A percentile compares a stretch with the other conserved stretches of the same genome.
phyloP scores from a whole-genome alignment of 371 early-diverging fungal genomes.

The Mucor velutinosus region DNA sequence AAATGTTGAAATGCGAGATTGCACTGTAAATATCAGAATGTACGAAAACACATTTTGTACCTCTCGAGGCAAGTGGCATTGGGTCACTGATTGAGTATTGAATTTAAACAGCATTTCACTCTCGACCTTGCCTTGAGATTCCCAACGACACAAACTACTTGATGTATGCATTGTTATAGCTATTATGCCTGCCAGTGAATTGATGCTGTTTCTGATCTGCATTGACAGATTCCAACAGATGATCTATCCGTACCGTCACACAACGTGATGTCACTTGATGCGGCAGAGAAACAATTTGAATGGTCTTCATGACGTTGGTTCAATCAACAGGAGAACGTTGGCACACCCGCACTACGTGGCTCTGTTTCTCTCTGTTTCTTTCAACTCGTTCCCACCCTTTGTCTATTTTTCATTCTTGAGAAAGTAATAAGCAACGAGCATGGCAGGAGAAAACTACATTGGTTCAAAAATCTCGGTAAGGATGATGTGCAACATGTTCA shows the following conservation, averaged over 20 bases:
- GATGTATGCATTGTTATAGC: too few species aligned
- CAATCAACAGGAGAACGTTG: background rate
- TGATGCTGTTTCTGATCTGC: background rate
- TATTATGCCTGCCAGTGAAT: too few species aligned
- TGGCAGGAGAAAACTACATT: conserved; percentile 70
- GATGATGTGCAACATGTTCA: background rate
- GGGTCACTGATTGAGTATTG: too few species aligned
- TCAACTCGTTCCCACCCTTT: background rate
- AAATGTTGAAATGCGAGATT: too few species aligned
- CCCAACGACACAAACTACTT: too few species aligned
- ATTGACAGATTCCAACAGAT: background rate
- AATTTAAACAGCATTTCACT: too few species aligned
- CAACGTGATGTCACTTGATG: conserved; percentile 2
- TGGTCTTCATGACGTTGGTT: background rate
- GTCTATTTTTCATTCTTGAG: background rate
- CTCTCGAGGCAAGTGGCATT: too few species aligned
- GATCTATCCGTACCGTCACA: background rate
- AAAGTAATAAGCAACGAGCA: conserved; percentile 12
- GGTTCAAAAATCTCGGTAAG: conserved; percentile 74
- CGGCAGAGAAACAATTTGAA: background rate
- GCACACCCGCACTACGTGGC: background rate
- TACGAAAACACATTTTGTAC: too few species aligned
- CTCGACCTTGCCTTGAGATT: too few species aligned
- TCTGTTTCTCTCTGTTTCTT: background rate
- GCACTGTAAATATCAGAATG: too few species aligned